Evolutionary conservation across 1,284 basidiomycete genomes (phyloP).

Genomic region (Apiotrichum siamense): DNA sequence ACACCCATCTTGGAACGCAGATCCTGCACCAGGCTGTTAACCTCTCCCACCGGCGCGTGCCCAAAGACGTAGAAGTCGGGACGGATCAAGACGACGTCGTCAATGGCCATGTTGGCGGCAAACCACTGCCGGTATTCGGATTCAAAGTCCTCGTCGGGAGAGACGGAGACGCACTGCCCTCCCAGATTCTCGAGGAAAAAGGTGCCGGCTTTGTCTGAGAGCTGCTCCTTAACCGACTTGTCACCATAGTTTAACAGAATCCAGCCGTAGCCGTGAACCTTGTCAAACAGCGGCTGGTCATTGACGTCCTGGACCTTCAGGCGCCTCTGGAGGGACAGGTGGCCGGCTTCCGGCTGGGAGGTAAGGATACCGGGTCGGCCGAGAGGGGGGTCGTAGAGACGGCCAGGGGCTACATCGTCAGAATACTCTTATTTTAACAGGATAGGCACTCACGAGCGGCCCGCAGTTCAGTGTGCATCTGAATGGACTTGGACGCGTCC

Average conservation of each 20-base stretch:
- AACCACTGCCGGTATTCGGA: slow-evolving; percentile 12
- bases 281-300: slow-evolving; percentile 1
- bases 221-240: not conserved
- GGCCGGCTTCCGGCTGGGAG: slow-evolving; percentile 5
- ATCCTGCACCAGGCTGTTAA: slow-evolving; percentile 1
- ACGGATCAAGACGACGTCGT: slow-evolving; percentile 4
- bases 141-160: not conserved
- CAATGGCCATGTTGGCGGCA: not conserved
- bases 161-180: slow-evolving; percentile 2
- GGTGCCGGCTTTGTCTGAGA: not conserved
- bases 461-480: slow-evolving; percentile 4
- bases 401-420: not conserved
- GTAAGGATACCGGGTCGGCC: slow-evolving; percentile 11
- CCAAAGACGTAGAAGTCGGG: slow-evolving; percentile 17
- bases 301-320: not conserved
- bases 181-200: slow-evolving; percentile 1
- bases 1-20: not conserved
- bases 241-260: slow-evolving; percentile 6
- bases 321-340: slow-evolving; percentile 7
- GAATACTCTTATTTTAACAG: too few relatives aligned
- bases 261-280: slow-evolving; percentile 11
- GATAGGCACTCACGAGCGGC: not conserved
- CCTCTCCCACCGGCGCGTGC: not conserved
- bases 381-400: slow-evolving; percentile 6
- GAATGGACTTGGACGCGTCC: slow-evolving; percentile 10